phyloP scores from a whole-genome alignment of 2,329 filamentous ascomycete species.

The Sporothrix mexicana region DNA sequence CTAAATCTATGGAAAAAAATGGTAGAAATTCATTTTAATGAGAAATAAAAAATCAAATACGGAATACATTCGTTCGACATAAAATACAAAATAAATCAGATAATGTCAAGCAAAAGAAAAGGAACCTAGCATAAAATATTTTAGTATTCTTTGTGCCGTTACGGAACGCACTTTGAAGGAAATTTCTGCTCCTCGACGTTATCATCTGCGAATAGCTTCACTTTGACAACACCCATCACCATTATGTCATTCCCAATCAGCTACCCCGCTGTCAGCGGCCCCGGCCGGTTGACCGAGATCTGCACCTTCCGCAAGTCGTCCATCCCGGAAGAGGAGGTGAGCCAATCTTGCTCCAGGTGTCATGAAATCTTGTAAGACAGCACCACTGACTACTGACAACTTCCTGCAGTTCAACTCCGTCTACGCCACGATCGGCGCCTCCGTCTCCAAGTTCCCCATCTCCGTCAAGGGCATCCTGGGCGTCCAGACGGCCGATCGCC shows the following conservation, averaged over 20 bases:
- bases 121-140: no score
- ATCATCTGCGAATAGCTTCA: no score
- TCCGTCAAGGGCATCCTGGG: conserved; percentile 8
- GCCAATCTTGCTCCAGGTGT: no score
- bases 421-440: neutral
- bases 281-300: conserved; percentile 13
- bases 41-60: no score
- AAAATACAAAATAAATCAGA: neutral
- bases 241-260: neutral
- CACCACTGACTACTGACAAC: neutral
- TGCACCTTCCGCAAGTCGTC: conserved; percentile 21
- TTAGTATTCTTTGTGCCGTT: no score
- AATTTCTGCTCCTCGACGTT: no score
- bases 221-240: no score
- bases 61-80: no score
- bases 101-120: no score
- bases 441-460: conserved; percentile 17
- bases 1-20: no score
- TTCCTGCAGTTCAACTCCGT: neutral
- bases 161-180: no score
- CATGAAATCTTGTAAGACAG: neutral
- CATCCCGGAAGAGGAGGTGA: conserved; percentile 19
- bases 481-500: conserved; percentile 12
- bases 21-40: no score
- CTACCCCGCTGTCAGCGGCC: neutral